phyloP scores from a whole-genome alignment of 2,329 filamentous ascomycete genomes.

The Fusarium bactridioides region DNA sequence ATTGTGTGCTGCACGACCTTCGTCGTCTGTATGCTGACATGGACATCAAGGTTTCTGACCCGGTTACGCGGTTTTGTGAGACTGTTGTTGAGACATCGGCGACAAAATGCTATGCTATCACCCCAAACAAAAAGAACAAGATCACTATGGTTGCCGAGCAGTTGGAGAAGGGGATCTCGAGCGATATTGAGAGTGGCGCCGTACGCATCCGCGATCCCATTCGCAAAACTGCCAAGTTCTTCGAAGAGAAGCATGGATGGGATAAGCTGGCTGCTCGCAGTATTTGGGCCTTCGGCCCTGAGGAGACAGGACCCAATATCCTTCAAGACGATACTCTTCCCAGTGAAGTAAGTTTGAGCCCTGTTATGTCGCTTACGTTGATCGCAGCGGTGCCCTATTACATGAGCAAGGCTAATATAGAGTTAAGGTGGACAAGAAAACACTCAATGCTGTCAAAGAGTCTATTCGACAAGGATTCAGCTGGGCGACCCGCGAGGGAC shows the following conservation, averaged over 20 bases:
- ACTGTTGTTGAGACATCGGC: constrained; percentile 97
- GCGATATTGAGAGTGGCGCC: constrained; percentile 89
- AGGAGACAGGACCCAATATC: constrained; percentile 94
- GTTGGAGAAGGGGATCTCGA: constrained; percentile 90
- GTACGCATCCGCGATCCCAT: constrained; percentile 94
- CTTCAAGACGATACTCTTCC: constrained; percentile 96
- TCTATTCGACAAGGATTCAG: constrained; percentile 95
- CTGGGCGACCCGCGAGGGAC: constrained; percentile 95
- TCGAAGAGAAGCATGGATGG: constrained; percentile 97
- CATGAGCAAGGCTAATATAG: constrained; percentile 1
- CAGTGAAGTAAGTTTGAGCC: constrained; percentile 69
- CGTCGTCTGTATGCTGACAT: constrained; percentile 95
- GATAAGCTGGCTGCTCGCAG: constrained; percentile 92
- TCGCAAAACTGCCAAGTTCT: constrained; percentile 93
- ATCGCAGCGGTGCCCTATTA: constrained; percentile 1
- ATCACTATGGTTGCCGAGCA: constrained; percentile 98
- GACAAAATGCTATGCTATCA: constrained; percentile 97
- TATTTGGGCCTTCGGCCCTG: constrained; percentile 98
- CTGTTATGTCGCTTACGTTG: neutral
- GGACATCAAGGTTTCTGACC: constrained; percentile 99
- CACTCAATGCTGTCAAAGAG: constrained; percentile 86
- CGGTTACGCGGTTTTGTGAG: constrained; percentile 96
- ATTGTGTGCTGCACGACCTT: constrained; percentile 95
- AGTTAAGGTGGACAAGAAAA: constrained; percentile 83
- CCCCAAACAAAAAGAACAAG: constrained; percentile 99